Evolutionary conservation across 1,139 yeast genomes (phyloP), one percentile per base, ranked within the genome.

Genomic region (Candida albicans): DNA sequence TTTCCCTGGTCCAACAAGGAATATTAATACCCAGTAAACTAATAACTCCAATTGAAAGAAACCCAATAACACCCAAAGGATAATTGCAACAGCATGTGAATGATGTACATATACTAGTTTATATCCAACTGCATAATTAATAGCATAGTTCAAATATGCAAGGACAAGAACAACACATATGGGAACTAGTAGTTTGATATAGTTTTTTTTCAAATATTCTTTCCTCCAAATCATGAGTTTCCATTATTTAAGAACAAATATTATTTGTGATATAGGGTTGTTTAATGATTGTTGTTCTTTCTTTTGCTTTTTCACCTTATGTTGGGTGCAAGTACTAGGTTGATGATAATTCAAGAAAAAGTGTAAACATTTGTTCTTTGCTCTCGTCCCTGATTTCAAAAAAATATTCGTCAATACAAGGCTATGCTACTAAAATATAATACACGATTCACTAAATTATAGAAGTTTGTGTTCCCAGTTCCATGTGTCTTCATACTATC

Each of bases 81-180:
- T 52, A 2, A 70, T 57, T 1, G 75, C 77, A 0, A 54, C 62
- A 1, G 64, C 67, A 15, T 56, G 59, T 15, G 66, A 58, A 40
- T 66, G 68, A 43, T 63, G 56, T 33, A 40, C 45, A 46, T 61
- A 72, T 1, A 73, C 59, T 42, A 69, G 70, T 38, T 55, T 54
- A 52, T 68, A 68, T 1, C 74, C 78, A 33, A 73, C 52, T 1
- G 67, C 53, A 49, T 68, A 73, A 43, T 63, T 60, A 7, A 61
- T 44, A 1, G 63, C 70, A 53, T 58, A 73, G 48, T 66, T 61
- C 4, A 61, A 43, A 48, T 73, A 72, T 1, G 62, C 75, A 29
- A 65, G 41, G 0, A 55, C 55, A 3, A 59, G 45, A 0, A 65
- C 14, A 3, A 65, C 56, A 3, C 47, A 50, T 2, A 57, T 29